These are phyloP conservation scores for Mrakia blollopis DNA, from an alignment of 768 basidiomycete species.

Conservation along the genomic window DNA sequence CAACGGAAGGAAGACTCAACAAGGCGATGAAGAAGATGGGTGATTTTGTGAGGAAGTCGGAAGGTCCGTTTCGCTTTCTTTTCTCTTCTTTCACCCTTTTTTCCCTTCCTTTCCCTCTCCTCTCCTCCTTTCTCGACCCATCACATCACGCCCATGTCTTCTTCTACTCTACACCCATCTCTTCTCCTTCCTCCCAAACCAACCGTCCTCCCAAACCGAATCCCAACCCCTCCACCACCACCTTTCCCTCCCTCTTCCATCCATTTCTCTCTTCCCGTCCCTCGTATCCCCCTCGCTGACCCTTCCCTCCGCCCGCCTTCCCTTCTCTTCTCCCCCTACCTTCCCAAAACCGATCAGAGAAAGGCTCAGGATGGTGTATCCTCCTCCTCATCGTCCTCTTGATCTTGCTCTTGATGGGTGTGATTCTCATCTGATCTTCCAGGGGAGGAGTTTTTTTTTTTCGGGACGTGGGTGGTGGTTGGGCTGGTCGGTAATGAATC, in stretches of 20 bases:
- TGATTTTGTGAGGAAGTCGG: slow-evolving; percentile 77
- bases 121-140: not conserved
- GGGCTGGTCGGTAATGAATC: no score
- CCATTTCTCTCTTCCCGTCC: not conserved
- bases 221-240: not conserved
- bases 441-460: no score
- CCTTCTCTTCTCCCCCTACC: no score
- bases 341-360: slow-evolving; percentile 59
- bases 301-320: not conserved
- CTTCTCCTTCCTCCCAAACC: not conserved
- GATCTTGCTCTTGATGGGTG: slow-evolving; percentile 66
- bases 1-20: slow-evolving; percentile 60
- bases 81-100: not conserved
- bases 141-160: not conserved
- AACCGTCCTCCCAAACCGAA: not conserved
- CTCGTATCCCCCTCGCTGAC: not conserved
- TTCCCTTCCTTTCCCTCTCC: not conserved
- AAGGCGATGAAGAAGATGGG: slow-evolving; percentile 65
- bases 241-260: not conserved
- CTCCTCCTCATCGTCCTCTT: slow-evolving; percentile 75
- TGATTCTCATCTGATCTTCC: slow-evolving; percentile 61
- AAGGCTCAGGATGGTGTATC: slow-evolving; percentile 85
- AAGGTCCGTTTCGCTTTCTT: slow-evolving; percentile 52
- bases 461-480: no score
- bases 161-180: no score